Percentiles rank a stretch among this genome's conserved stretches.
These are phyloP conservation scores for Annulohypoxylon stygium DNA, from an alignment of 495 filamentous ascomycete species.

Conservation along the genomic window DNA sequence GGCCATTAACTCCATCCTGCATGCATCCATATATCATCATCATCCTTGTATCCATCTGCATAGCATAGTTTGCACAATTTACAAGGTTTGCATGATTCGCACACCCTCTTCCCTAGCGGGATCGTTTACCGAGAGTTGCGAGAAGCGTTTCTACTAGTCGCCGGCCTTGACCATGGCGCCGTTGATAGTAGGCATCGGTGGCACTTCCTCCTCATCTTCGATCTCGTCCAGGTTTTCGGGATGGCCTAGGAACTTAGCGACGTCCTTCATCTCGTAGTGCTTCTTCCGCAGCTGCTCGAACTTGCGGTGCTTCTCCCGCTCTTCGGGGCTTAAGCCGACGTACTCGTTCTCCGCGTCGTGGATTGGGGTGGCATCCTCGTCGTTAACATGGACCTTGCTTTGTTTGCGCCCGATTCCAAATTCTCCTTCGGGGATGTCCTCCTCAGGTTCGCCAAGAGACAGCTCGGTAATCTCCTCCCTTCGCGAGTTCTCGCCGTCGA, in stretches of 20 bases:
- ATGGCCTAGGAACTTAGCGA: slow-evolving; percentile 86
- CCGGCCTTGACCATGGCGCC: slow-evolving; percentile 51
- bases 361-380: slow-evolving; percentile 60
- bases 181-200: slow-evolving; percentile 50
- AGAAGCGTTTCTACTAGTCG: slow-evolving; percentile 36
- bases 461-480: slow-evolving; percentile 88
- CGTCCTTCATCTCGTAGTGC: slow-evolving; percentile 99
- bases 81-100: slow-evolving; percentile 6
- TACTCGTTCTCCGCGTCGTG: slow-evolving; percentile 70
- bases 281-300: slow-evolving; percentile 93
- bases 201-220: slow-evolving; percentile 62
- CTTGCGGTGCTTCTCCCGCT: slow-evolving; percentile 86
- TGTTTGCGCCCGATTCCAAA: slow-evolving; percentile 59
- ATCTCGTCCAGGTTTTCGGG: slow-evolving; percentile 66
- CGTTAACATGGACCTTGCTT: slow-evolving; percentile 79
- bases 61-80: slow-evolving; percentile 7
- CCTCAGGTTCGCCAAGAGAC: slow-evolving; percentile 95
- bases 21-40: slow-evolving; percentile 39
- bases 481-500: slow-evolving; percentile 73
- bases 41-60: slow-evolving; percentile 16
- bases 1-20: slow-evolving; percentile 39
- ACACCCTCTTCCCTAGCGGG: slow-evolving; percentile 11
- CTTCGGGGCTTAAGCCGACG: slow-evolving; percentile 77
- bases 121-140: slow-evolving; percentile 13
- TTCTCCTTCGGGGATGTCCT: slow-evolving; percentile 67